Evolutionary conservation across 2,329 filamentous ascomycete genomes (phyloP), one percentile per base, ranked within the genome.

Genomic region (Endothia cerciana): DNA sequence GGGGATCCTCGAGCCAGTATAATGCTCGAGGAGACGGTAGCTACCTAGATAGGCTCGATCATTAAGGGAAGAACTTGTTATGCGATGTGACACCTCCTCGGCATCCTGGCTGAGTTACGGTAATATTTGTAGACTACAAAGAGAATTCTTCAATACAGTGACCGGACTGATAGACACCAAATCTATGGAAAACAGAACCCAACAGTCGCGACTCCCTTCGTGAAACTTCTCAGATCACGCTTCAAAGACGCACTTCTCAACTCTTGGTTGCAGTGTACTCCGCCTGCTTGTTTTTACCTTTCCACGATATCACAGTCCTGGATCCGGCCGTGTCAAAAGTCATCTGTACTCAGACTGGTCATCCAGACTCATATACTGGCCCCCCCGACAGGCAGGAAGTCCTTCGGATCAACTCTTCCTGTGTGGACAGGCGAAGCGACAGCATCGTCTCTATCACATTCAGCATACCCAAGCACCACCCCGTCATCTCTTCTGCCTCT

Each of bases 311-410:
- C 33, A 25, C 4, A 25, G 4, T 7, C 22, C 22, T 22, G 5
- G 8, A n/a, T 25, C 22, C 13, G 13, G n/a, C 17, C 17, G 19
- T 49, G 22, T 4, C 8, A 13, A 28, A 17, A 51, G 10, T 51
- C 7, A 28, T 10, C 28, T 13, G 22, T 17, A 4, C 7, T 28
- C 47, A 17, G n/a, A 30, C 4, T 7, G 4, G 7, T 51, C 47
- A 51, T 4, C 47, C 47, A 15, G 47, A 28, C 47, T 51, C 47
- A 51, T 28, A 51, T n/a, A 30, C 25, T 51, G 53, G 53, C 19
- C 53, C 53, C 19, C 53, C 53, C 7, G 53, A 33, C 53, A 56
- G 15, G 33, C 53, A 56, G 33, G 53, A 36, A 22, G 53, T 56
- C 19, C 53, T 56, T 22, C 53, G 53, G n/a, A 36, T n/a, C 53